phyloP scores from a whole-genome alignment of 257 asterid species.

The Craterostigma plantagineum region DNA sequence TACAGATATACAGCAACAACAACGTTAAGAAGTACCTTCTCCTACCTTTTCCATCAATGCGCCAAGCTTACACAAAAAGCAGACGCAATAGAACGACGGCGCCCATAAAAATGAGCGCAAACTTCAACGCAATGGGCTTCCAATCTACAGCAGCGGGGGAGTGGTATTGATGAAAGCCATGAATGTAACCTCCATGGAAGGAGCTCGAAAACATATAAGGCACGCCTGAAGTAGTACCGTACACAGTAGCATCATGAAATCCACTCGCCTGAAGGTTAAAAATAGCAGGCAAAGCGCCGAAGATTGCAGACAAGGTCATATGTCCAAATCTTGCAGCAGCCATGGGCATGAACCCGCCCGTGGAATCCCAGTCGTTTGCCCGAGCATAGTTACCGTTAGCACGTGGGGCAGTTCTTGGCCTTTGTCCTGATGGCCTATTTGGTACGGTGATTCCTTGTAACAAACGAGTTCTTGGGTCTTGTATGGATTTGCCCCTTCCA shows the following conservation, averaged over 20 bases:
- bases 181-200: constrained; percentile 56
- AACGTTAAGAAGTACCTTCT: too few species aligned
- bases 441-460: constrained; percentile 35
- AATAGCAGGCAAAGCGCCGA: constrained; percentile 43
- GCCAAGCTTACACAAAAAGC: too few species aligned
- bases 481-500: constrained; percentile 61
- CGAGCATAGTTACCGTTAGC: too few species aligned
- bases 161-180: constrained; percentile 46
- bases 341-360: constrained; percentile 29
- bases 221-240: constrained; percentile 62
- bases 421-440: constrained; percentile 49
- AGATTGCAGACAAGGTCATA: constrained; percentile 37
- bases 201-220: constrained; percentile 57
- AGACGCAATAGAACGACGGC: too few species aligned
- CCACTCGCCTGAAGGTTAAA: constrained; percentile 45
- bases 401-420: constrained; percentile 52
- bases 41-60: too few species aligned
- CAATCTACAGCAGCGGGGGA: constrained; percentile 28
- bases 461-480: constrained; percentile 30
- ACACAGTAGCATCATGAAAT: constrained; percentile 62
- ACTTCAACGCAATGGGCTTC: constrained; percentile 34
- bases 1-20: too few species aligned
- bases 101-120: constrained; percentile 27
- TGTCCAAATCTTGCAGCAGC: constrained; percentile 49
- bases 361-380: constrained; percentile 39